phyloP scores from a whole-genome alignment of 306 rosid genomes.

The Vigna hirtella region DNA sequence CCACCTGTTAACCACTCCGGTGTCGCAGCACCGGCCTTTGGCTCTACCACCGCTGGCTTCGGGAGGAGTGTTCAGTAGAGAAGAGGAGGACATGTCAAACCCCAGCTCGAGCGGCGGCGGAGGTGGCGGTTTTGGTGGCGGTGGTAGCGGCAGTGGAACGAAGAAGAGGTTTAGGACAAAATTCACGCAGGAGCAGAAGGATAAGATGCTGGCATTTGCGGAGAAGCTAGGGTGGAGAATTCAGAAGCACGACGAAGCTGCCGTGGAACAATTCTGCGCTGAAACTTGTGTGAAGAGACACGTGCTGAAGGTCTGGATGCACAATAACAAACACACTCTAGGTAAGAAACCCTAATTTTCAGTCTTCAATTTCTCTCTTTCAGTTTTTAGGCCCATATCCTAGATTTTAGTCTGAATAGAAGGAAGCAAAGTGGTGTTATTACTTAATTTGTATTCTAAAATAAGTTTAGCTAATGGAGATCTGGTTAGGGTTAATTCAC shows the following conservation, averaged over 20 bases:
- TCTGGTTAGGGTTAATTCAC: constrained; percentile 44
- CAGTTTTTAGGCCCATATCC: constrained; percentile 11
- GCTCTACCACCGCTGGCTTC: constrained; percentile 48
- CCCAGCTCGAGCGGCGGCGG: constrained; percentile 77
- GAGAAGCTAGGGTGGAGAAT: constrained; percentile 86
- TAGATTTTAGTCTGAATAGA: constrained; percentile 14
- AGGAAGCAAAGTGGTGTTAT: background rate
- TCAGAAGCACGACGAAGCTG: constrained; percentile 87
- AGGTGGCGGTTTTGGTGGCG: constrained; percentile 45
- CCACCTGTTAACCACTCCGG: constrained; percentile 44
- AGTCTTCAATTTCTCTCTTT: background rate
- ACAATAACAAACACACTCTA: constrained; percentile 87
- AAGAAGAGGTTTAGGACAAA: constrained; percentile 73
- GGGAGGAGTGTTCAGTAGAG: constrained; percentile 57
- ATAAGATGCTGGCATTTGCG: constrained; percentile 81
- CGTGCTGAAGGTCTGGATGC: constrained; percentile 96
- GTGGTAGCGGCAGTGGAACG: constrained; percentile 72
- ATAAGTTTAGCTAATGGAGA: constrained; percentile 39
- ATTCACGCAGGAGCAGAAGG: constrained; percentile 83
- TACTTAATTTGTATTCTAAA: constrained; percentile 20
- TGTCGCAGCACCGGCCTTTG: constrained; percentile 58
- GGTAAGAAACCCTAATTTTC: constrained; percentile 85
- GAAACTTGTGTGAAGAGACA: constrained; percentile 68
- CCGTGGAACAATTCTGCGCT: constrained; percentile 76
- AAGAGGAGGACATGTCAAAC: constrained; percentile 73